A percentile compares a stretch with the other conserved stretches of the same genome.
Conservation (phyloP, 139 green algal species). For the Dunaliella primolecta region DNA sequence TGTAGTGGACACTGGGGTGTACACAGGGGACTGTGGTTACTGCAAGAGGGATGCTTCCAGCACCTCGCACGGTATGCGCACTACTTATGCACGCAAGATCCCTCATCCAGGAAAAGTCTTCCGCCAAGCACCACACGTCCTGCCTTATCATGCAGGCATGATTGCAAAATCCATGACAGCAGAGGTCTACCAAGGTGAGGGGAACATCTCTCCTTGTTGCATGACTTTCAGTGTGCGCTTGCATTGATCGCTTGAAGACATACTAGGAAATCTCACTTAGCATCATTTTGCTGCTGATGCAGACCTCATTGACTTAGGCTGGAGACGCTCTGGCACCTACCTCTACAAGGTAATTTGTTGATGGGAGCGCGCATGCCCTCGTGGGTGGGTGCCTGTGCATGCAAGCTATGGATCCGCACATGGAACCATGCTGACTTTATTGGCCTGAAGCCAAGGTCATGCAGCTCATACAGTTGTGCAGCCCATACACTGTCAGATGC, state of each 20-base stretch:
- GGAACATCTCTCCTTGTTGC: not conserved
- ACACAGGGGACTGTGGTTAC: not conserved
- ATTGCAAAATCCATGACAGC: constrained; percentile 24
- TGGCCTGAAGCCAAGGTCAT: not conserved
- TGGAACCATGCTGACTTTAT: not conserved
- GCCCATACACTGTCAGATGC: not conserved
- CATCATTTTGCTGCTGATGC: not conserved
- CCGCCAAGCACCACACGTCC: not conserved
- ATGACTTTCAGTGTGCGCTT: not conserved
- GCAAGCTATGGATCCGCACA: no score
- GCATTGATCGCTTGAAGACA: no score
- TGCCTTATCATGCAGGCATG: constrained; percentile 52
- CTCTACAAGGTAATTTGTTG: constrained; percentile 43
- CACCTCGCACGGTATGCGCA: not conserved
- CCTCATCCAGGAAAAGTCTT: not conserved
- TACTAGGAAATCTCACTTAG: not conserved
- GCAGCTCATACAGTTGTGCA: not conserved
- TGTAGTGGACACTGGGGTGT: not conserved
- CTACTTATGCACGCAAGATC: not conserved
- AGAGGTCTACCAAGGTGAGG: constrained; percentile 41
- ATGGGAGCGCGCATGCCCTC: not conserved
- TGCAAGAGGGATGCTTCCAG: constrained; percentile 7
- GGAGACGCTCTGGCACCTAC: constrained; percentile 46
- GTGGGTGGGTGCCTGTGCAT: no score
- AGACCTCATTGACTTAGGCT: constrained; percentile 55